These are phyloP conservation scores for Gnetum montanum DNA, from an alignment of 75 land plant genomes.

Conservation along the genomic window DNA sequence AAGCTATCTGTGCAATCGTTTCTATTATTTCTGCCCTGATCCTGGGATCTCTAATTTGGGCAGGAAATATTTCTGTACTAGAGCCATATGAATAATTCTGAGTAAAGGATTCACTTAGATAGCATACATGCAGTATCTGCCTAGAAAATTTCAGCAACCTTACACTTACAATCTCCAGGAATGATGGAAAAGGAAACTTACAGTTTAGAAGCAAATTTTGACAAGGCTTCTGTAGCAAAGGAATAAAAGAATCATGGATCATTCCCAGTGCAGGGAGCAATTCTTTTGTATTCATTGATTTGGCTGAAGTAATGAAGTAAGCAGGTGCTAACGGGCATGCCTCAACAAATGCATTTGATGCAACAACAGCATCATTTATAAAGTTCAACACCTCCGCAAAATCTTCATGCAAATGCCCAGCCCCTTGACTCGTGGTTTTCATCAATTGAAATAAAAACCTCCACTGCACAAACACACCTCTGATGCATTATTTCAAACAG, in stretches of 20 bases:
- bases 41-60: constrained; percentile 56
- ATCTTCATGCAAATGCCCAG: no score
- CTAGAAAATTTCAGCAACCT: constrained; percentile 62
- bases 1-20: constrained; percentile 35
- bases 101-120: constrained; percentile 32
- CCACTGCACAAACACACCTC: no score
- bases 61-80: constrained; percentile 55
- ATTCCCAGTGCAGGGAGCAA: constrained; percentile 41
- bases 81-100: constrained; percentile 11
- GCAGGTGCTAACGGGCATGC: constrained; percentile 71
- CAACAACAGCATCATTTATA: constrained; percentile 76
- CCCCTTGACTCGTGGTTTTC: no score
- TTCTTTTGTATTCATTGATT: constrained; percentile 39
- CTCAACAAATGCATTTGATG: constrained; percentile 64
- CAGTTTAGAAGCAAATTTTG: constrained; percentile 8
- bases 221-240: constrained; percentile 10
- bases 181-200: constrained; percentile 16
- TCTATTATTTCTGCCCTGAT: constrained; percentile 73
- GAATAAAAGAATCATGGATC: constrained; percentile 66
- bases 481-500: no score
- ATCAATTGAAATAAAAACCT: no score
- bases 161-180: constrained; percentile 38
- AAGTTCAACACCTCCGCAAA: constrained; percentile 97
- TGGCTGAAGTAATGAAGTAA: constrained; percentile 38
- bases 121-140: constrained; percentile 56